Evolutionary conservation across 2,329 filamentous ascomycete species (phyloP).

Genomic region (Macrophomina pseudophaseolina): DNA sequence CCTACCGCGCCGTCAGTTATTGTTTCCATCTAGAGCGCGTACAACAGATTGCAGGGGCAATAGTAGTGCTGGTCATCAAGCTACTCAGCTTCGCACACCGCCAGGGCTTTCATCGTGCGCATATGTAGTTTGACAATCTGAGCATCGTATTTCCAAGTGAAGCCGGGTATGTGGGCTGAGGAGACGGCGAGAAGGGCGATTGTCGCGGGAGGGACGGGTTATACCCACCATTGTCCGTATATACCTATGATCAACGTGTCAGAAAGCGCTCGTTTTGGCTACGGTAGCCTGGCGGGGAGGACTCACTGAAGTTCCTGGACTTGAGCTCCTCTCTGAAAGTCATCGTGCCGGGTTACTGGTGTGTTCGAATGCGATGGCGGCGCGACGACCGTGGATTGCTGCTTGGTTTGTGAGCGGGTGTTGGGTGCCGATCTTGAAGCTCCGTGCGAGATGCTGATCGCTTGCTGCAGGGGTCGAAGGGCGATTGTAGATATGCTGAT

Average conservation of each 20-base stretch:
- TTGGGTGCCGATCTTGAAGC: slow-evolving; percentile 24
- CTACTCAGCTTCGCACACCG: not conserved
- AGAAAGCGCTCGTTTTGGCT: slow-evolving; percentile 34
- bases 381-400: slow-evolving; percentile 17
- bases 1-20: slow-evolving; percentile 40
- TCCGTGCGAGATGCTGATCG: slow-evolving; percentile 27
- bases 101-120: not conserved
- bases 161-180: not conserved
- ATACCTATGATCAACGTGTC: slow-evolving; percentile 58
- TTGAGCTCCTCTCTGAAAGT: slow-evolving; percentile 55
- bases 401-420: slow-evolving; percentile 5
- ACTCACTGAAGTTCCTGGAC: slow-evolving; percentile 70
- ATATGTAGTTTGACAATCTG: not conserved
- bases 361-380: slow-evolving; percentile 8
- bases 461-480: slow-evolving; percentile 21
- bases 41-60: not conserved
- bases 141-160: not conserved
- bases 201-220: slow-evolving; percentile 8
- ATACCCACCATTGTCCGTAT: slow-evolving; percentile 70
- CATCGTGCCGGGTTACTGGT: slow-evolving; percentile 18
- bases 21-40: not conserved
- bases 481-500: not conserved
- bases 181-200: not conserved
- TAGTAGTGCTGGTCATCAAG: not conserved
- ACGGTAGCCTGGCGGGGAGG: slow-evolving; percentile 5